A percentile compares a stretch with the other conserved stretches of the same genome.
Conservation (phyloP, 176 grass and related monocot genomes). For the Neostapfia colusana region DNA sequence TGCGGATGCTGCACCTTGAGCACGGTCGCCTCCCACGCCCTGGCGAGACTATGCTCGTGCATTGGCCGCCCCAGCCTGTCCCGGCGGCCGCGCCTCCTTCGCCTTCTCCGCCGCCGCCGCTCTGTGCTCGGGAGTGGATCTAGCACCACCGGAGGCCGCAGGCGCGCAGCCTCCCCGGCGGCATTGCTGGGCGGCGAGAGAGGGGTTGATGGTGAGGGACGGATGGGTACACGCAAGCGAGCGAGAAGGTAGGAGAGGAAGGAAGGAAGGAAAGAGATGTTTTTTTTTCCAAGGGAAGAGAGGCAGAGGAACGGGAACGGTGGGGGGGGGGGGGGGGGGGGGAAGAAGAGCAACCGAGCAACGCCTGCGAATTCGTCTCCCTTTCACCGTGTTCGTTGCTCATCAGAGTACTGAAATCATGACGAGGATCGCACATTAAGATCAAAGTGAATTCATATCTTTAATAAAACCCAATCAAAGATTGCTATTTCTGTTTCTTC, state of each 20-base stretch:
- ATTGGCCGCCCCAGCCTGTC: conserved; percentile 42
- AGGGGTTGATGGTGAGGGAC: conserved; percentile 4
- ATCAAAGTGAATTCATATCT: background rate
- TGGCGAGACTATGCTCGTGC: conserved; percentile 54
- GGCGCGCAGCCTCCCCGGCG: conserved; percentile 36
- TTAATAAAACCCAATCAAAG: background rate
- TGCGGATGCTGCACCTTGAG: conserved; percentile 54
- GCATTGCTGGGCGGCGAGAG: conserved; percentile 27
- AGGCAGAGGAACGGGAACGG: background rate
- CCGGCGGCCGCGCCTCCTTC: background rate
- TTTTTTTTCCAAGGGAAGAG: conserved; percentile 16
- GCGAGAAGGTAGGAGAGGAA: conserved; percentile 29
- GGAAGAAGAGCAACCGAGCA: background rate
- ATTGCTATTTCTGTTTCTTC: too few relatives aligned
- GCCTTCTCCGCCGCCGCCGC: background rate
- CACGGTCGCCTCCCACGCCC: conserved; percentile 63
- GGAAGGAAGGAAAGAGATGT: conserved; percentile 42
- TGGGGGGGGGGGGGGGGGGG: background rate
- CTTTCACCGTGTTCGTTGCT: background rate
- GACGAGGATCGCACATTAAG: background rate
- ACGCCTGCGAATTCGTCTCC: background rate
- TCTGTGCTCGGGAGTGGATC: conserved; percentile 15
- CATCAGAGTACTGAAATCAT: background rate
- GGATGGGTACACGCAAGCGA: conserved; percentile 36
- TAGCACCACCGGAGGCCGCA: conserved; percentile 31